These are phyloP conservation scores for Hemisphaericaspora lyxosophila DNA, from an alignment of 1,139 yeast species.

Conservation along the genomic window DNA sequence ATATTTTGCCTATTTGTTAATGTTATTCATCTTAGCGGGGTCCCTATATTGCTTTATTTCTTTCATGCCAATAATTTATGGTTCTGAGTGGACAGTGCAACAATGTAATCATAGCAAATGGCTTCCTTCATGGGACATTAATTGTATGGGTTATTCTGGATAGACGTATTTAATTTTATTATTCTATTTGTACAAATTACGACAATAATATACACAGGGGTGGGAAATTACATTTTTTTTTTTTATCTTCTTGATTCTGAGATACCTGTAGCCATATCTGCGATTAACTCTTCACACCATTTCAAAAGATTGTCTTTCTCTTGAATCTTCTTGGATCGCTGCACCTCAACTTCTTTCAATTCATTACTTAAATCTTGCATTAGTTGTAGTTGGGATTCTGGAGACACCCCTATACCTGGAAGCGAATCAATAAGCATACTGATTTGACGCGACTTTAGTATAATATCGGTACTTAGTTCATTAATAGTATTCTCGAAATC, in stretches of 20 bases:
- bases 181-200: neutral
- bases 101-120: slow-evolving; percentile 29
- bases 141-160: slow-evolving; percentile 24
- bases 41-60: slow-evolving; percentile 20
- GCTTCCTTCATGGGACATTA: slow-evolving; percentile 38
- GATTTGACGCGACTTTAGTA: slow-evolving; percentile 82
- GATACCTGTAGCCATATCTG: slow-evolving; percentile 59
- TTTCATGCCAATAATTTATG: slow-evolving; percentile 36
- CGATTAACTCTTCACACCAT: slow-evolving; percentile 69
- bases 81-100: slow-evolving; percentile 30
- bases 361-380: slow-evolving; percentile 67
- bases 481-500: slow-evolving; percentile 58
- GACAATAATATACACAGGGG: slow-evolving; percentile 1
- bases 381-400: slow-evolving; percentile 65
- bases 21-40: slow-evolving; percentile 14
- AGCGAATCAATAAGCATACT: slow-evolving; percentile 80
- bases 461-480: slow-evolving; percentile 79
- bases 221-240: too few species aligned
- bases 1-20: slow-evolving; percentile 19
- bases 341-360: slow-evolving; percentile 59
- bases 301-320: slow-evolving; percentile 65
- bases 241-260: slow-evolving; percentile 31
- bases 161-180: neutral
- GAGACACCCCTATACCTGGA: slow-evolving; percentile 91
- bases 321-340: slow-evolving; percentile 56